Evolutionary conservation across 2,329 filamentous ascomycete species (phyloP).

Genomic region (Thelonectria discophora): DNA sequence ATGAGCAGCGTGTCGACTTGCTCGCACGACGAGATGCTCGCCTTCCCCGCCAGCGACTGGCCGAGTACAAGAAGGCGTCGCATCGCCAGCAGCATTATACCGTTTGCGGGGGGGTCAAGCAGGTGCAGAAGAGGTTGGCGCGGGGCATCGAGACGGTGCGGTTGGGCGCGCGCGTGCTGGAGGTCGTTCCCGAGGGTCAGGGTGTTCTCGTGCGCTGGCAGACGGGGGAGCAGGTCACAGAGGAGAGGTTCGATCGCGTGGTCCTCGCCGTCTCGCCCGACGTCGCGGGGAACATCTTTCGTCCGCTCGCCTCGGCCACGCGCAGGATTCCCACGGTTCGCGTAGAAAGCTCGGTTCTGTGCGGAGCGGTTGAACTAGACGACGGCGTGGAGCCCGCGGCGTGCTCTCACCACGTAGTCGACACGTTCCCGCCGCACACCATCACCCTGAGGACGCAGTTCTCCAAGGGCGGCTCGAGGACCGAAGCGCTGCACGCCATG

Average conservation of each 20-base stretch:
- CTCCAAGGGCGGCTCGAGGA: constrained; percentile 44
- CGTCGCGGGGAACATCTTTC: constrained; percentile 58
- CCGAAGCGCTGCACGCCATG: constrained; percentile 63
- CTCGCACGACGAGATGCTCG: constrained; percentile 58
- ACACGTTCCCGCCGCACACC: constrained; percentile 42
- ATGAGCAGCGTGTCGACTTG: constrained; percentile 65
- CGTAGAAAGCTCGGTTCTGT: constrained; percentile 58
- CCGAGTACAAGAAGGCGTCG: constrained; percentile 59
- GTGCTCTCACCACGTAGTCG: constrained; percentile 43
- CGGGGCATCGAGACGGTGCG: constrained; percentile 51
- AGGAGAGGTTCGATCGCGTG: constrained; percentile 59
- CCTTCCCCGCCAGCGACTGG: constrained; percentile 63
- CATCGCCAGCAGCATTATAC: constrained; percentile 60
- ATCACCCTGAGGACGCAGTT: constrained; percentile 50
- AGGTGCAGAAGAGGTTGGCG: constrained; percentile 58
- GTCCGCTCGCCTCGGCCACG: constrained; percentile 51
- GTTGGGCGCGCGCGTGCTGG: constrained; percentile 50
- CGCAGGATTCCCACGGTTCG: constrained; percentile 56
- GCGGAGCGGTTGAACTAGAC: constrained; percentile 27
- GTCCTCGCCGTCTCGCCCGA: constrained; percentile 65
- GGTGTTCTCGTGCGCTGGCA: constrained; percentile 49
- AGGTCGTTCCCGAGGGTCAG: constrained; percentile 42
- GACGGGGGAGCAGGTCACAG: constrained; percentile 16
- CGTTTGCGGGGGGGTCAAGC: constrained; percentile 58
- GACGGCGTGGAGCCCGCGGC: constrained; percentile 10